Conservation (phyloP, 1,284 basidiomycete genomes). For the Crepidotus sp. region DNA sequence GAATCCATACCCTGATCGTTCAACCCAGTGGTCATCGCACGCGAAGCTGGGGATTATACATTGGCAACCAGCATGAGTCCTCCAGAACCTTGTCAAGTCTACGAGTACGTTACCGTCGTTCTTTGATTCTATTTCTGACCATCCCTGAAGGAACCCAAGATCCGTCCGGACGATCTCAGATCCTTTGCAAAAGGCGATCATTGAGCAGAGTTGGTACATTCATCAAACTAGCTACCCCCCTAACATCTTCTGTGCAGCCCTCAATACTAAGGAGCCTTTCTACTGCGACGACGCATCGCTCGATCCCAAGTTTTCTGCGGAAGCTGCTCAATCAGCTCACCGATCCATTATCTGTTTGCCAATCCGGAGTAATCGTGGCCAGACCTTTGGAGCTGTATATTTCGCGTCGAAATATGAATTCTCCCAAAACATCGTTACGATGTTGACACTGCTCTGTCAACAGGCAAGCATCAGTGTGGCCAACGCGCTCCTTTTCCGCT, state of each 20-base stretch:
- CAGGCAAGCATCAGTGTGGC: slow-evolving; percentile 67
- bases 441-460: slow-evolving; percentile 57
- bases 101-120: slow-evolving; percentile 38
- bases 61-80: slow-evolving; percentile 56
- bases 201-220: slow-evolving; percentile 45
- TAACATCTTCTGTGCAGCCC: slow-evolving; percentile 30
- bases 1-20: background rate
- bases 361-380: slow-evolving; percentile 62
- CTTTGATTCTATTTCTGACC: background rate
- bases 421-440: slow-evolving; percentile 49
- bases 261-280: slow-evolving; percentile 55
- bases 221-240: background rate
- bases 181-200: slow-evolving; percentile 54
- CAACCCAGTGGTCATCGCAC: slow-evolving; percentile 45
- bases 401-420: slow-evolving; percentile 58
- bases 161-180: slow-evolving; percentile 50
- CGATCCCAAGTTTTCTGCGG: slow-evolving; percentile 58
- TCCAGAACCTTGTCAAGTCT: slow-evolving; percentile 55
- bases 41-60: slow-evolving; percentile 60
- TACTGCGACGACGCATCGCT: slow-evolving; percentile 50
- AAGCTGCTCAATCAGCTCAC: slow-evolving; percentile 49
- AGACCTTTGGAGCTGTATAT: slow-evolving; percentile 49
- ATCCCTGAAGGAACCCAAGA: slow-evolving; percentile 41
- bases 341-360: slow-evolving; percentile 59
- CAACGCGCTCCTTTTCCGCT: slow-evolving; percentile 63